Base-by-base conservation (phyloP, 306 rosid genomes). In the Arachis stenosperma region DNA sequence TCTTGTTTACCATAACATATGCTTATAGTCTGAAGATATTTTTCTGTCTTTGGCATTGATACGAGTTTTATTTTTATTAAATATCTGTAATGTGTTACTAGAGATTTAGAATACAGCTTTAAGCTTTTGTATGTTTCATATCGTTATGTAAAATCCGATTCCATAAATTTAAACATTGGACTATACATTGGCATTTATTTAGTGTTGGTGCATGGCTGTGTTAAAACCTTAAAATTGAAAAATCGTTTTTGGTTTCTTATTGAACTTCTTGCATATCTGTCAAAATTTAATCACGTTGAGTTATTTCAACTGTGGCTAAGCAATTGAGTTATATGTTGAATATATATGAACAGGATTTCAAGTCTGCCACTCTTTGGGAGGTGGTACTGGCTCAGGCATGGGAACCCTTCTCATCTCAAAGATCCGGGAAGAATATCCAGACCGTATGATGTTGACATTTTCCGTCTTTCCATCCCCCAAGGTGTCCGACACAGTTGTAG, bases 401-500 rank as follows among this genome's bases (percentile, higher is more conserved):
- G 91, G 91, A 65, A 87, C 91, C 0, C 85, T 87, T 69, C 83
- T 87, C 70, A 87, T 87, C 61, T 87, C 91, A 0, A 87, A 87
- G 85, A 87, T 87, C 59, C 65, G 91, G 53, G 91, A 87, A 69
- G 91, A 87, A 75, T 87, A 84, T 52, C 91, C 91, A 2, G 91
- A 87, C 61, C 81, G 91, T 0, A 87, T 87, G 91, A 87, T 87
- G 91, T 81, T 87, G 76, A 87, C 91, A 9, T 87, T 87, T 71
- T 87, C 91, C 0, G 91, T 87, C 11, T 91, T 91, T 73, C 97
- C 97, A 69, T 91, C 97, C 13, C 97, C 97, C 5, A 91, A 91
- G 86, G 97, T 91, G 2, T 91, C 97, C 0, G 94, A 91, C 69
- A 91, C 94, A 0, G 97, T 91, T 74, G 97, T 91, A n/a, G 97